Percentiles rank a stretch among this genome's conserved stretches.
phyloP scores from a whole-genome alignment of 2,329 filamentous ascomycete genomes.

The Cladorrhinum sp. region DNA sequence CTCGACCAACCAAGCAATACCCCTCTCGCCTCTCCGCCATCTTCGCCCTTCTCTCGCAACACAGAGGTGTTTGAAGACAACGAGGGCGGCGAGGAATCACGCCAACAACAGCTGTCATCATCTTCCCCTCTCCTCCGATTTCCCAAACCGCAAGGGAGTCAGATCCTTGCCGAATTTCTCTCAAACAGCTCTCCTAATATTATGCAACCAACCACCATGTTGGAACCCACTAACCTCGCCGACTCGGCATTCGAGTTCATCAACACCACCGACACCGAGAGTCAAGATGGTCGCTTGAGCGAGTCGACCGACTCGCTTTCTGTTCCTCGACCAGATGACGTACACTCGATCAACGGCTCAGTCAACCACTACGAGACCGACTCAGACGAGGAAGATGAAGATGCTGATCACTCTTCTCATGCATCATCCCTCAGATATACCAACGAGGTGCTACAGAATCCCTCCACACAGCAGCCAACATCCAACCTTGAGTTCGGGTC shows the following conservation, averaged over 20 bases:
- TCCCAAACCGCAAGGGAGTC: conserved; percentile 54
- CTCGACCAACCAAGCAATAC: neutral
- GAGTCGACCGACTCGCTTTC: conserved; percentile 53
- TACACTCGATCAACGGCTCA: conserved; percentile 50
- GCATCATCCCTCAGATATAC: conserved; percentile 47
- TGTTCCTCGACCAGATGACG: conserved; percentile 48
- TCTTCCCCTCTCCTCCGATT: conserved; percentile 55
- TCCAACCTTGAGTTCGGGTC: conserved; percentile 24
- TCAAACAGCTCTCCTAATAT: conserved; percentile 57
- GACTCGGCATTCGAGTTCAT: conserved; percentile 59
- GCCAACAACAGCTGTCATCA: conserved; percentile 30
- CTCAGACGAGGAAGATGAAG: conserved; percentile 40
- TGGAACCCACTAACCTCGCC: conserved; percentile 48
- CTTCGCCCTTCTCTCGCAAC: neutral
- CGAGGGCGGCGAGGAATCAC: neutral
- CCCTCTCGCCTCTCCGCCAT: neutral
- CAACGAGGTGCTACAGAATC: conserved; percentile 46
- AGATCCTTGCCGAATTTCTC: conserved; percentile 57
- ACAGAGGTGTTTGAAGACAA: neutral
- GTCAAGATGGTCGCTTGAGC: conserved; percentile 47
- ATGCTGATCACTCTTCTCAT: conserved; percentile 35
- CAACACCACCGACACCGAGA: conserved; percentile 47
- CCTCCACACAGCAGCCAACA: conserved; percentile 34
- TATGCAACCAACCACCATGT: conserved; percentile 45
- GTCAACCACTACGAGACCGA: conserved; percentile 41